Evolutionary conservation across 2,329 filamentous ascomycete genomes (phyloP), one percentile per base, ranked within the genome.

Genomic region (Epichloe brachyelytri): DNA sequence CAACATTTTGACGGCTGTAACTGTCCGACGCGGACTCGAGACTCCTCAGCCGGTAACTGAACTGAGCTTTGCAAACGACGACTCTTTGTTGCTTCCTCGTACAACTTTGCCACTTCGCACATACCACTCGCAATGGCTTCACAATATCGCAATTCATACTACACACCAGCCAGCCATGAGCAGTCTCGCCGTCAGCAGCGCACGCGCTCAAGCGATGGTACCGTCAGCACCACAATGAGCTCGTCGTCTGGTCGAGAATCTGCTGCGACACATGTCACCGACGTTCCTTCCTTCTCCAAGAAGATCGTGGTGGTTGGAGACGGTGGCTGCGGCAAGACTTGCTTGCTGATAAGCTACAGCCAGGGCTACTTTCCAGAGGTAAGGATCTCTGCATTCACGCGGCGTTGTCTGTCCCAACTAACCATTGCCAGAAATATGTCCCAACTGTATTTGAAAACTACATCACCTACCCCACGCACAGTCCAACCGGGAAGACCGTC

Each of bases 401-500:
- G 14, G 14, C 6, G 37, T 41, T 19, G 17, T 19, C 37, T 26
- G 14, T 7, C n/a, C n/a, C 26, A 37, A 41, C 52, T 51, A n/a
- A 53, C 36, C 10, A 15, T 30, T 38, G 20, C 22, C 62, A 98
- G 93, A 97, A 96, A 97, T 98, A 98, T 63, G 93, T 98, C 40
- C 93, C 93, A 4, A 98, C 93, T 2, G 93, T 98, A 49, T 98
- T 98, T 68, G 93, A 98, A 66, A 98, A 98, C 75, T 98, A 98
- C 79, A 97, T 98, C 72, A 96, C 93, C 50, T 91, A 95, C 68
- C 94, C 91, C 52, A 86, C 83, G 54, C 93, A 98, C 71, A 81
- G 83, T 57, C 80, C 83, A 43, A 87, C 85, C 12, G 90, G 91
- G 64, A 97, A 96, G 77, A 90, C 85, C 52, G 89, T 98, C 59